A percentile compares a stretch with the other conserved stretches of the same genome.
These are phyloP conservation scores for Debaryomyces fabryi DNA, from an alignment of 1,139 yeast species.

Conservation along the genomic window DNA sequence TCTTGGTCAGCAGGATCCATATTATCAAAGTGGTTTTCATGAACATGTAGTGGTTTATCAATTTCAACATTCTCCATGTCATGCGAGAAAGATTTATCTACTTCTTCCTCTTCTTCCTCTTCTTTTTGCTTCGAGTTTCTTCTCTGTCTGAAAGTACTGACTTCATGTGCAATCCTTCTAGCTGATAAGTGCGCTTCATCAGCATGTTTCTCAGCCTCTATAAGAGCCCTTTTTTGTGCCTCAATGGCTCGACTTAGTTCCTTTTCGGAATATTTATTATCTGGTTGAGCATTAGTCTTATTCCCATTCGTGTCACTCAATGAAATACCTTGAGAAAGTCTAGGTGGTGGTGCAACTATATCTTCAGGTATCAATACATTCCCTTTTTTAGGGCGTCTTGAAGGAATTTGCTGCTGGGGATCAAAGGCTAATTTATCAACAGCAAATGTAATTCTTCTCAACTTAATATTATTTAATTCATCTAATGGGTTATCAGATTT, in stretches of 20 bases:
- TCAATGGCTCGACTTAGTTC: slow-evolving; percentile 60
- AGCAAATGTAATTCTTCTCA: slow-evolving; percentile 76
- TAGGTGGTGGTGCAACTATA: slow-evolving; percentile 60
- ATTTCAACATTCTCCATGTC: slow-evolving; percentile 32
- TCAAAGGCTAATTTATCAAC: slow-evolving; percentile 68
- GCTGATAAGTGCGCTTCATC: slow-evolving; percentile 76
- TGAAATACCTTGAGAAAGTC: slow-evolving; percentile 65
- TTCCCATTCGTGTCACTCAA: slow-evolving; percentile 32
- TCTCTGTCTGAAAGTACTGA: slow-evolving; percentile 39
- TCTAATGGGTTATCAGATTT: slow-evolving; percentile 39
- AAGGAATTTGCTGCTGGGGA: slow-evolving; percentile 96
- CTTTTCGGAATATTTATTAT: slow-evolving; percentile 47
- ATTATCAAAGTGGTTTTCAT: slow-evolving; percentile 57
- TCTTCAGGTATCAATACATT: slow-evolving; percentile 79
- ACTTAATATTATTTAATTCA: slow-evolving; percentile 37
- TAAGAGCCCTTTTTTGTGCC: slow-evolving; percentile 53
- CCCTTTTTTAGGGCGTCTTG: slow-evolving; percentile 79
- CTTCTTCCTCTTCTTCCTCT: slow-evolving; percentile 29
- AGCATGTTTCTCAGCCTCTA: slow-evolving; percentile 72
- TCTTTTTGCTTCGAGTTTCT: slow-evolving; percentile 16
- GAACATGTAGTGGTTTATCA: slow-evolving; percentile 67
- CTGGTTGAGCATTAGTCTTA: slow-evolving; percentile 17
- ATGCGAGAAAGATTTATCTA: slow-evolving; percentile 22
- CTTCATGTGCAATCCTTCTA: slow-evolving; percentile 66
- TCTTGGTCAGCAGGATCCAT: not conserved